Conservation (phyloP, 1,284 basidiomycete genomes). For the Microbotryum violaceum region DNA sequence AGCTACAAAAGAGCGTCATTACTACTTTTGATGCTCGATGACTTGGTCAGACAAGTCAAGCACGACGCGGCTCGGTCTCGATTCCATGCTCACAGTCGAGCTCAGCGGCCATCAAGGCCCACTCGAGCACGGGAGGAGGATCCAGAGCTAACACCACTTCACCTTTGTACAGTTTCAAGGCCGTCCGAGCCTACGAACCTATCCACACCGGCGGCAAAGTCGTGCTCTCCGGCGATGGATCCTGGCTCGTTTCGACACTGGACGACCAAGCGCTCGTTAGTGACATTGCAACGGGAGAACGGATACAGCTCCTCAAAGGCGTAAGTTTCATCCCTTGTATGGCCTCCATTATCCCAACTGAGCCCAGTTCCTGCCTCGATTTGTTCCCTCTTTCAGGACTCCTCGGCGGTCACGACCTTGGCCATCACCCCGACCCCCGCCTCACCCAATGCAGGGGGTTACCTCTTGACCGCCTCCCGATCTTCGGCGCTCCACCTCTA, state of each 20-base stretch:
- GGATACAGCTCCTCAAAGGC: conserved; percentile 70
- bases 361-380: no score
- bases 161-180: conserved; percentile 28
- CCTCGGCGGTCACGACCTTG: conserved; percentile 48
- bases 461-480: conserved; percentile 47
- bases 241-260: conserved; percentile 73
- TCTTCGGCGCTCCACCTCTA: conserved; percentile 49
- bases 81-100: no score
- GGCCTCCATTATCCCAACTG: no score
- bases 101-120: not conserved
- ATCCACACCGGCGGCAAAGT: conserved; percentile 83
- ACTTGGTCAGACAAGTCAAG: not conserved
- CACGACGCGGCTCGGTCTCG: not conserved
- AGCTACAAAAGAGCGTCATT: not conserved
- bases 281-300: conserved; percentile 61
- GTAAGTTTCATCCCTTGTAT: conserved; percentile 49
- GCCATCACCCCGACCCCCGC: conserved; percentile 37
- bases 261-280: conserved; percentile 78
- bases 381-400: conserved; percentile 41
- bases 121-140: not conserved
- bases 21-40: not conserved
- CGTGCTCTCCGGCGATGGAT: conserved; percentile 69
- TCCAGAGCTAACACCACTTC: not conserved
- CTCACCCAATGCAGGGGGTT: conserved; percentile 37
- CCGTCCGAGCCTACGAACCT: conserved; percentile 45